Evolutionary conservation across 805 yeast genomes (phyloP).

Genomic region (Ogataea sp.): DNA sequence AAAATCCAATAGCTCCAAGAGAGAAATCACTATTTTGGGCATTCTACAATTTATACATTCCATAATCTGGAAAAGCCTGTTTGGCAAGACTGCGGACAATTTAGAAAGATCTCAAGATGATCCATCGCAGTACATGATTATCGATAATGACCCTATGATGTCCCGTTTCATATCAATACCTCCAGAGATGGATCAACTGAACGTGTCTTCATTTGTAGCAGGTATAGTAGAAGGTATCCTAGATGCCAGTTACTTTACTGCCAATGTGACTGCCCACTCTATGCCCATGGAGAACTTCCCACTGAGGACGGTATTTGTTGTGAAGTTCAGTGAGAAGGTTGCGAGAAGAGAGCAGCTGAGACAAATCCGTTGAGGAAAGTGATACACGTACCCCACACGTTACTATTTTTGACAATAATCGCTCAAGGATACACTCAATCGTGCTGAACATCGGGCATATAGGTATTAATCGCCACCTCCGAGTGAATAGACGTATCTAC

Average conservation of each 20-base stretch:
- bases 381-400: no score
- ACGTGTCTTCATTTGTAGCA: conserved; percentile 77
- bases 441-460: no score
- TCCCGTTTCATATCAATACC: conserved; percentile 74
- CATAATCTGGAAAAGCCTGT: conserved; percentile 63
- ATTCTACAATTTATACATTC: conserved; percentile 71
- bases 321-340: conserved; percentile 57
- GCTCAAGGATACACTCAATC: no score
- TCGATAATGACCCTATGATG: conserved; percentile 64
- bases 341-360: conserved; percentile 45
- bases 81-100: conserved; percentile 61
- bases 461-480: no score
- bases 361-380: neutral
- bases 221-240: conserved; percentile 80
- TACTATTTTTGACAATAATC: neutral
- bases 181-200: conserved; percentile 65
- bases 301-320: conserved; percentile 63
- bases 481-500: no score
- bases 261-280: conserved; percentile 76
- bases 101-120: conserved; percentile 40
- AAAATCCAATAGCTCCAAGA: conserved; percentile 56
- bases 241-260: conserved; percentile 64
- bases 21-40: conserved; percentile 64
- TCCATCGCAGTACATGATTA: conserved; percentile 68
- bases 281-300: conserved; percentile 56